A percentile compares a stretch with the other conserved stretches of the same genome.
These are phyloP conservation scores for Apostasia shenzhenica DNA, from an alignment of 106 monocot species.

Conservation along the genomic window DNA sequence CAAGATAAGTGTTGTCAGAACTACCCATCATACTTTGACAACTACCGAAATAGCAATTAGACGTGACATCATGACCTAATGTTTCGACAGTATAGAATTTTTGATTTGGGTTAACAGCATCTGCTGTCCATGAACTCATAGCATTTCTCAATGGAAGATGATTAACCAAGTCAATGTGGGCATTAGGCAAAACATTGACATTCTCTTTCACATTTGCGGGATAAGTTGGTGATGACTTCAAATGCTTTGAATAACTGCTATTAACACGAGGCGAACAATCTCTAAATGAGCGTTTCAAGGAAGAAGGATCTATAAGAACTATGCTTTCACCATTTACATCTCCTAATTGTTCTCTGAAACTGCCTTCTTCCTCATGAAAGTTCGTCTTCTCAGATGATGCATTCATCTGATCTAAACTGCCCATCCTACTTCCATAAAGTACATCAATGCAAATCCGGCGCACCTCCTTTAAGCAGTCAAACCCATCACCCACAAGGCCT, in stretches of 20 bases:
- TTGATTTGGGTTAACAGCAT: neutral
- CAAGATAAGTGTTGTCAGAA: neutral
- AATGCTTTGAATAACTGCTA: neutral
- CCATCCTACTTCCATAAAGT: conserved; percentile 10
- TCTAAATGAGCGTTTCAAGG: neutral
- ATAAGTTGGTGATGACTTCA: neutral
- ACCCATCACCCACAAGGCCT: conserved; percentile 13
- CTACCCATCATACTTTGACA: neutral
- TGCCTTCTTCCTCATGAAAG: neutral
- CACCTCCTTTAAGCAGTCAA: conserved; percentile 46
- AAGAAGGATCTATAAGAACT: neutral
- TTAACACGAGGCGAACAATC: neutral
- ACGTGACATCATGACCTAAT: conserved; percentile 23
- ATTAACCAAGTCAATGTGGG: neutral
- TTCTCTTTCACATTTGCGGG: neutral
- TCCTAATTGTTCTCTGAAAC: neutral
- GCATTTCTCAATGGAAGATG: neutral
- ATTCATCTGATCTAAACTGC: neutral
- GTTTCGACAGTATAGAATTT: conserved; percentile 55
- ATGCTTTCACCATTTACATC: neutral
- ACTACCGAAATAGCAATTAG: conserved; percentile 16
- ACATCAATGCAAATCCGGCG: conserved; percentile 36
- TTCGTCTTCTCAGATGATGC: neutral
- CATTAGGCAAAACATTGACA: neutral
- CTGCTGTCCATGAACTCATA: neutral